Evolutionary conservation across 169 alveolate species (phyloP), one percentile per base, ranked within the genome.

Genomic region (Pseudocohnilembus persalinus): DNA sequence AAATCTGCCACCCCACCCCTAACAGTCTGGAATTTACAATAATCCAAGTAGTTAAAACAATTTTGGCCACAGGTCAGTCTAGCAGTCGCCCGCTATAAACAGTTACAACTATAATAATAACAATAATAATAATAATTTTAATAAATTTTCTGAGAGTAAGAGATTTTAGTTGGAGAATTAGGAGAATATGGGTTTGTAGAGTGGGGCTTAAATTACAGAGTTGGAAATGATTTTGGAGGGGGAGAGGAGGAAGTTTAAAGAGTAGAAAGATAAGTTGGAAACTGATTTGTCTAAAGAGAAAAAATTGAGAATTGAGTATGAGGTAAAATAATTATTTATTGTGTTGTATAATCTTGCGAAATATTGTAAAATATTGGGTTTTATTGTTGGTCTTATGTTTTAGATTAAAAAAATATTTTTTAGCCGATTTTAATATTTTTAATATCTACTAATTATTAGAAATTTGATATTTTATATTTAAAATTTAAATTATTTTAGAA

Each of bases 241-340:
- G 1, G 84, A 79, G 49, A 79, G 84, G 49, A 79, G 84, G 49
- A 79, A 79, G n/a, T 79, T 49, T 29, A 79, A 79, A 63, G 84
- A 79, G 64, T 34, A 27, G 25, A 64, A 73, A 28, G 84, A 79
- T 34, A 79, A 63, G 64, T n/a, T 63, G 4, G 84, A 79, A 79
- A 35, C 34, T n/a, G 84, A 79, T 31, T 79, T 79, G 29, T 34
- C 34, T 28, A 79, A 79, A 1, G 84, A 79, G 49, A 79, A 76
- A 79, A 79, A 79, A 34, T 28, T 79, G n/a, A 79, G 84, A 64
- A 73, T 79, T 1, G 84, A 79, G 29, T 79, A 34, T 29, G 84
- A 79, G 31, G 64, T 34, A n/a, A 79, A 79, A 1, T 11, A 49
- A 0, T 49, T 49, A 49, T 49, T 49, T 4, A 20, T 49, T 20